Evolutionary conservation across 2,329 filamentous ascomycete genomes (phyloP).

Genomic region (Didymella exigua): DNA sequence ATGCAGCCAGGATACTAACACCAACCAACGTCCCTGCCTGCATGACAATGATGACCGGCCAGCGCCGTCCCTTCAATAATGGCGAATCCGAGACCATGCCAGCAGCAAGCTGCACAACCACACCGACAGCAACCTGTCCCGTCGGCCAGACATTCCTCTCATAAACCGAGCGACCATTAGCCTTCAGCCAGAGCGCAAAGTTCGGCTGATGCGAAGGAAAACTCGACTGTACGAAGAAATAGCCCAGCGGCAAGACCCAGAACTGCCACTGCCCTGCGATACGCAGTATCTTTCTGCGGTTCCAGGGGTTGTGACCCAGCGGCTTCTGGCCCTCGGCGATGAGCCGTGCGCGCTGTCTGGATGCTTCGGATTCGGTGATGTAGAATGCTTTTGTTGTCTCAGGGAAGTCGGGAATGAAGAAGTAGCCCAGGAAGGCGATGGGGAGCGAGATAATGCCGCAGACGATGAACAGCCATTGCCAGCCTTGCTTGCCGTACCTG

Average conservation of each 20-base stretch:
- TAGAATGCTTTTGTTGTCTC: constrained; percentile 46
- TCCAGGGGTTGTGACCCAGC: constrained; percentile 49
- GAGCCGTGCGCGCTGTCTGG: constrained; percentile 29
- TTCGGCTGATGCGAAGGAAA: constrained; percentile 26
- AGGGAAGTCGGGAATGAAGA: constrained; percentile 39
- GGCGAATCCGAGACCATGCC: constrained; percentile 41
- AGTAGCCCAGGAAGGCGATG: constrained; percentile 52
- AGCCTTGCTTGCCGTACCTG: constrained; percentile 28
- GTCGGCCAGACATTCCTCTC: constrained; percentile 58
- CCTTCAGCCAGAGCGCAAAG: constrained; percentile 54
- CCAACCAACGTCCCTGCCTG: constrained; percentile 48
- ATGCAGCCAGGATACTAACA: constrained; percentile 51
- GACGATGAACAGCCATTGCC: constrained; percentile 42
- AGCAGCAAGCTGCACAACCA: constrained; percentile 55
- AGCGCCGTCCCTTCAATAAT: constrained; percentile 31
- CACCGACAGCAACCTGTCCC: constrained; percentile 50
- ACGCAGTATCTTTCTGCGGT: constrained; percentile 51
- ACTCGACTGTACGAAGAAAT: constrained; percentile 49
- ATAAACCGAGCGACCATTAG: constrained; percentile 51
- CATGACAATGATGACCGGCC: constrained; percentile 51
- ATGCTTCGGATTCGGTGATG: constrained; percentile 34
- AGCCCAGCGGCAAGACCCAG: constrained; percentile 55
- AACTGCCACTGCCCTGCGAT: constrained; percentile 55
- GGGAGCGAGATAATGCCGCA: constrained; percentile 50
- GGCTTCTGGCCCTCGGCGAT: constrained; percentile 34